phyloP scores from a whole-genome alignment of 257 asterid genomes.

The Nicotiana otophora region DNA sequence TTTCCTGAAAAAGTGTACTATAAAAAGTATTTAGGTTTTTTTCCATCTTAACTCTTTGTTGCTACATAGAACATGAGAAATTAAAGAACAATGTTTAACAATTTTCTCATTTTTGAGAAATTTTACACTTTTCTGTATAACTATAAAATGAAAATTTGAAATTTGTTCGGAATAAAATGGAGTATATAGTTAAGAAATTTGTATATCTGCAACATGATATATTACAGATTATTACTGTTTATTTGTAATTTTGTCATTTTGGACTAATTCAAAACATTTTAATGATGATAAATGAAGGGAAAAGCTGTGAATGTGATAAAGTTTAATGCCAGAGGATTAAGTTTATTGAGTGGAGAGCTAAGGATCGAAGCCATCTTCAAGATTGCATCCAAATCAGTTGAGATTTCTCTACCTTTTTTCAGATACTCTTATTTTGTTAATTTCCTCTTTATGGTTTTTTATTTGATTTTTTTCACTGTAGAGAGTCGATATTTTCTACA shows the following conservation, averaged over 20 bases:
- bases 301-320: conserved; percentile 83
- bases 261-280: conserved; percentile 24
- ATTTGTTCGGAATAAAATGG: too few species aligned
- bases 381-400: conserved; percentile 67
- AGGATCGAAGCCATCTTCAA: conserved; percentile 72
- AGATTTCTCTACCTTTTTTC: conserved; percentile 15
- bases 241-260: background rate
- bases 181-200: too few species aligned
- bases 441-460: background rate
- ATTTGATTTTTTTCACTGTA: conserved; percentile 16
- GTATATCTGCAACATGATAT: too few species aligned
- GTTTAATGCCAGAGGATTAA: conserved; percentile 79
- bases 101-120: too few species aligned
- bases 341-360: conserved; percentile 62
- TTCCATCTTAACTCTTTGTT: too few species aligned
- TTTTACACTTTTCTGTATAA: too few species aligned
- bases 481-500: conserved; percentile 76
- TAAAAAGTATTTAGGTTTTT: too few species aligned
- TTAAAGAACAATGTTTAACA: too few species aligned
- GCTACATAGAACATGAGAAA: too few species aligned
- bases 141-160: too few species aligned
- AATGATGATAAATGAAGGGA: conserved; percentile 59
- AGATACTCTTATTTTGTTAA: background rate
- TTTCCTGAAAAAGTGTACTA: too few species aligned
- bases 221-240: background rate